Conservation (phyloP, 139 green algal species). For the Chlorella sp. region DNA sequence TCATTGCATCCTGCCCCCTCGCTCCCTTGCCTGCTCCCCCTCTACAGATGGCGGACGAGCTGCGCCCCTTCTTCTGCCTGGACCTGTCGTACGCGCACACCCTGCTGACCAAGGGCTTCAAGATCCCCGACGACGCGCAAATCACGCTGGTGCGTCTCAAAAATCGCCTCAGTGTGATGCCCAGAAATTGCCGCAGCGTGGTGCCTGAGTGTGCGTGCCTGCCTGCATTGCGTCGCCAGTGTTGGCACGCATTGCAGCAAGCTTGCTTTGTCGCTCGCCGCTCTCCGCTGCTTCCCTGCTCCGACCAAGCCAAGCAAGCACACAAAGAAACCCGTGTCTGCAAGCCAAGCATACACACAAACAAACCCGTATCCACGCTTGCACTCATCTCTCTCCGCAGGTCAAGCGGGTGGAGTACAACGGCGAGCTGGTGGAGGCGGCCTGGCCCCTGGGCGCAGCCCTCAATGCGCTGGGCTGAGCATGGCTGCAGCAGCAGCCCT, state of each 20-base stretch:
- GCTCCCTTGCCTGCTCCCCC: not conserved
- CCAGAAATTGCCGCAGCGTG: not conserved
- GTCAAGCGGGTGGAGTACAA: slow-evolving; percentile 80
- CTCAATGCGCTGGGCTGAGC: slow-evolving; percentile 71
- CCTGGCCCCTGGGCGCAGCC: slow-evolving; percentile 93
- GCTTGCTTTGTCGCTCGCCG: too few species aligned
- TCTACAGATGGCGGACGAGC: slow-evolving; percentile 34
- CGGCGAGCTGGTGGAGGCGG: slow-evolving; percentile 86
- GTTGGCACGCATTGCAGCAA: too few species aligned
- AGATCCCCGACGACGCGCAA: slow-evolving; percentile 50
- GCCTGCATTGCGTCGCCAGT: too few species aligned
- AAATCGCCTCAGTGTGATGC: slow-evolving; percentile 24
- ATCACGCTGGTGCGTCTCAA: slow-evolving; percentile 1
- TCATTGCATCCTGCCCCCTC: not conserved
- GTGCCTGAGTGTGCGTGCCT: not conserved
- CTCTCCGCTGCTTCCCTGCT: too few species aligned
- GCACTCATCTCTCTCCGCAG: too few species aligned
- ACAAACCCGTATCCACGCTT: too few species aligned
- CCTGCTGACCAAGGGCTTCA: slow-evolving; percentile 91
- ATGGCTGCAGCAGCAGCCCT: not conserved
- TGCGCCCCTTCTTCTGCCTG: slow-evolving; percentile 92
- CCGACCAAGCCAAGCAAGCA: too few species aligned
- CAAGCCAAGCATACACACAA: too few species aligned
- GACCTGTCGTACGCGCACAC: slow-evolving; percentile 90
- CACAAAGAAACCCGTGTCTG: too few species aligned